Base-by-base conservation (phyloP, 371 early-diverging fungal genomes). In the Nematocida parisii region DNA sequence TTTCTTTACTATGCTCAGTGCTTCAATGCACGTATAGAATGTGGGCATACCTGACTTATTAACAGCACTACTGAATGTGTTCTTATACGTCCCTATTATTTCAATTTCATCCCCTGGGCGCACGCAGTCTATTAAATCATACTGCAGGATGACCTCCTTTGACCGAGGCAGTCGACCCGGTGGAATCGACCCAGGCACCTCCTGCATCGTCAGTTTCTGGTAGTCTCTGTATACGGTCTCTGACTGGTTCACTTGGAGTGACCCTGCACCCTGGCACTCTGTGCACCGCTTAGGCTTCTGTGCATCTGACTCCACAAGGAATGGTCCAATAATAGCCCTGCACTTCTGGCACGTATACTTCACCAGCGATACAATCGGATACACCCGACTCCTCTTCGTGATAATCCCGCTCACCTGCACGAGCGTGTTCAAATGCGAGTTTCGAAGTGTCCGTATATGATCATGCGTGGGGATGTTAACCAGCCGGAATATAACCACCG, bases 31-130 rank as follows among this genome's bases (percentile, higher is more conserved):
- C 13, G 97, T 96, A 5, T 91, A 90, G 87, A 97, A 97, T 27
- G 95, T 94, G 4, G 97, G 97, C 89, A 95, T 96, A 9, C 97
- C 97, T 84, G 94, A 93, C 84, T 92, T 92, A 39, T 90, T 90
- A 86, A 15, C 27, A 40, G 18, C 52, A 27, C 94, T 95, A 57
- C 95, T 89, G 0, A 92, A 93, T 87, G 92, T 95, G 89, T 97
- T 95, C 61, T 93, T 90, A 86, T 97, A 99, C 52, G 95, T 90
- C 72, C 98, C 99, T n/a, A 91, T 93, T 40, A 99, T 90, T 87
- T 96, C 94, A 64, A 99, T 90, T 85, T 96, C 96, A 85, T 97
- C 98, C 61, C 99, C 98, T 47, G 98, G 98, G 72, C 94, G 91
- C 44, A 92, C 96, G 64, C 89, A 90, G 89, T 98, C 98, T 72